Base-by-base conservation (phyloP, 345 rosid genomes). In the Alliaria petiolata region DNA sequence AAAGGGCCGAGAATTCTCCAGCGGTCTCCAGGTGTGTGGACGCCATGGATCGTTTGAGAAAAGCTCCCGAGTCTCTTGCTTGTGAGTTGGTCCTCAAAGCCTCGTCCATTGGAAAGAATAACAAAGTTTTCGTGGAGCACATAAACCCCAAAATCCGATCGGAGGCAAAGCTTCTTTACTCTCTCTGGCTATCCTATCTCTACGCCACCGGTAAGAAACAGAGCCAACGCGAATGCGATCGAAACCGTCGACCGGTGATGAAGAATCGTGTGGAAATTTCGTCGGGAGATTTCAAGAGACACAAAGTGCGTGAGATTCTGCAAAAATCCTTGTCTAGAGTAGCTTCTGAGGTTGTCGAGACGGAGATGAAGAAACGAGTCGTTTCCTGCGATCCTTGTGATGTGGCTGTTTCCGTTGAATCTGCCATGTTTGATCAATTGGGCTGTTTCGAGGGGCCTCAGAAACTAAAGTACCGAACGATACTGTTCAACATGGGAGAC, bases 401-500 rank as follows among this genome's bases (percentile, higher is more conserved):
- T 10, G 69, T 71, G n/a, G 69, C 76, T 62, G 46, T 17, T 0
- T 62, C 62, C 2, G 55, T 71, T 1, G 76, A 62, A 42, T 62
- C 55, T 33, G 55, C 38, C 0, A 71, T 62, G 62, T 52, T 52
- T 71, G 36, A 62, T 30, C 52, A 0, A 3, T 13, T 71, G 20
- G 62, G 76, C 15, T 71, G 20, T 53, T 52, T 62, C 31, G 3
- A 6, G 9, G 69, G 76, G 8, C 2, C 35, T 40, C 62, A 33
- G 2, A 71, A 71, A 42, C 43, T 9, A 0, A 51, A 71, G 44
- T 71, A 71, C 9, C 4, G 69, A 19, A 61, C 75, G 17, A 61
- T 71, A 40, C 33, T 61, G 33, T 71, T 71, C 62, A 61, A 71
- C 53, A 51, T 71, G 75, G 35, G 53, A 39, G 75, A 71, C 43